These are phyloP conservation scores for Boletus fagicola DNA, from an alignment of 768 basidiomycete genomes.

Conservation along the genomic window DNA sequence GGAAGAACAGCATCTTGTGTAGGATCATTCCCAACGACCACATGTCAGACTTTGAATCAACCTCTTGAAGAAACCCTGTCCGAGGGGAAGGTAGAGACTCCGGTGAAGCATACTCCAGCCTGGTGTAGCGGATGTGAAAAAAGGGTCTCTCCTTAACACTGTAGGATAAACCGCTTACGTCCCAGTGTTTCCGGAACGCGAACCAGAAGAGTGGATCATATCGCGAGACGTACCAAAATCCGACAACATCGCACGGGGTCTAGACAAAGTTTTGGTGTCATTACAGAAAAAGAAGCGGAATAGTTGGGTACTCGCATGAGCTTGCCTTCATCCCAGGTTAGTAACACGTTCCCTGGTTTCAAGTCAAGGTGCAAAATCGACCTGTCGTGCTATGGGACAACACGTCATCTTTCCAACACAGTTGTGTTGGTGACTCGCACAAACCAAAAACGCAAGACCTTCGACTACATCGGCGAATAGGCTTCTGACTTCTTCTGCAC, in stretches of 20 bases:
- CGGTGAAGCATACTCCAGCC: conserved; percentile 85
- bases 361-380: conserved; percentile 91
- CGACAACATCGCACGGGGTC: conserved; percentile 91
- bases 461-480: conserved; percentile 82
- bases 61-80: conserved; percentile 63
- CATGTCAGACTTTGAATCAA: conserved; percentile 91
- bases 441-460: conserved; percentile 84
- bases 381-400: conserved; percentile 58
- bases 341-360: conserved; percentile 89
- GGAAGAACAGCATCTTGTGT: conserved; percentile 90
- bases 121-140: conserved; percentile 25
- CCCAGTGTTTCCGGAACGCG: conserved; percentile 90
- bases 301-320: conserved; percentile 56
- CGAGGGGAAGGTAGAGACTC: conserved; percentile 74
- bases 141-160: background rate
- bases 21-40: conserved; percentile 98
- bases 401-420: conserved; percentile 8
- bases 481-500: conserved; percentile 78
- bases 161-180: conserved; percentile 54
- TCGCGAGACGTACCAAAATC: conserved; percentile 96
- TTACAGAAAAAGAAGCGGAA: background rate
- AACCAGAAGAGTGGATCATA: conserved; percentile 67
- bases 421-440: conserved; percentile 19
- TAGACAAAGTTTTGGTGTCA: conserved; percentile 26
- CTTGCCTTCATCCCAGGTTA: conserved; percentile 87